phyloP scores from a whole-genome alignment of 2,329 filamentous ascomycete genomes.

The Phaeosphaeria sp. region DNA sequence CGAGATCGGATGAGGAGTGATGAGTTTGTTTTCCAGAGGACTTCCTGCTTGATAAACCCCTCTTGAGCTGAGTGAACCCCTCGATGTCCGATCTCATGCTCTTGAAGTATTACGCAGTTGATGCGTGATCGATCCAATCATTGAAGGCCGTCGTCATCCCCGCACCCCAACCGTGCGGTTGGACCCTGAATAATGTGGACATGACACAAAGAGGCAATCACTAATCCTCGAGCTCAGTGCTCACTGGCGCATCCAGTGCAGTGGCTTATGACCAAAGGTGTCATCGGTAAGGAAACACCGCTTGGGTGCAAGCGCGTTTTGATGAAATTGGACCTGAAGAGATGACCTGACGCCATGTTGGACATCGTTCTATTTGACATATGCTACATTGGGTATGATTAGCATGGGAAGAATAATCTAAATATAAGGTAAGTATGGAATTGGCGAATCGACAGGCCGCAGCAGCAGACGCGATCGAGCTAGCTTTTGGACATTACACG shows the following conservation, averaged over 20 bases:
- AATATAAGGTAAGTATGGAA: not conserved
- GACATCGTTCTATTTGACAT: not conserved
- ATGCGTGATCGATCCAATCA: slow-evolving; percentile 46
- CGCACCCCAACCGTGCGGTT: slow-evolving; percentile 35
- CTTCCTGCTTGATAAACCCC: slow-evolving; percentile 20
- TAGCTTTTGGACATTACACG: slow-evolving; percentile 3
- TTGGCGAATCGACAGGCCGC: not conserved
- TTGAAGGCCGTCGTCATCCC: slow-evolving; percentile 26
- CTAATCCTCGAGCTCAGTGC: slow-evolving; percentile 2
- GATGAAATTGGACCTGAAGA: not conserved
- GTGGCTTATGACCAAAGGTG: slow-evolving; percentile 7
- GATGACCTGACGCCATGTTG: not conserved
- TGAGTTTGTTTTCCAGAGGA: not conserved
- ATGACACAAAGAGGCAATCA: slow-evolving; percentile 27
- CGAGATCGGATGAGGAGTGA: not conserved
- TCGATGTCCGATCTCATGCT: slow-evolving; percentile 28
- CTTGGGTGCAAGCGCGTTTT: not conserved
- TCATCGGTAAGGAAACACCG: not conserved
- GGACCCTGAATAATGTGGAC: slow-evolving; percentile 33
- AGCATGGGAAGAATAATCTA: not conserved
- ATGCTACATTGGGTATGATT: not conserved
- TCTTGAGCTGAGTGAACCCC: slow-evolving; percentile 21
- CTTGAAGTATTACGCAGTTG: slow-evolving; percentile 41
- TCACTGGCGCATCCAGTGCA: slow-evolving; percentile 5
- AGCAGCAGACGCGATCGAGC: slow-evolving; percentile 1